A percentile compares a stretch with the other conserved stretches of the same genome.
phyloP scores from a whole-genome alignment of 805 yeast species.

The Candida incommunis region DNA sequence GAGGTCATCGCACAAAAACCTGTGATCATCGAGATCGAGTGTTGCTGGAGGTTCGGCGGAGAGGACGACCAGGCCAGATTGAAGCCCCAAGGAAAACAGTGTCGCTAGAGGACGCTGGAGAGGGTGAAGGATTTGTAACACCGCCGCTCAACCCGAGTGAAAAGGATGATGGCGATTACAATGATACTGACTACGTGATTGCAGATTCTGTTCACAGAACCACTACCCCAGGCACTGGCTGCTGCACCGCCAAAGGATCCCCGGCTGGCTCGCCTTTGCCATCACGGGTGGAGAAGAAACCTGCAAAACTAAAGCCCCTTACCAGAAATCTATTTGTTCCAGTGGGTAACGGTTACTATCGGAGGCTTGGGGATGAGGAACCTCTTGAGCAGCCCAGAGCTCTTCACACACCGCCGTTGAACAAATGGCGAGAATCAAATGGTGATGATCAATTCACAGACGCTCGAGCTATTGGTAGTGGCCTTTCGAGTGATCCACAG shows the following conservation, averaged over 20 bases:
- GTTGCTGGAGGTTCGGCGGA: constrained; percentile 70
- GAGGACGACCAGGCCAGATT: constrained; percentile 70
- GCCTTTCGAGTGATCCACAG: too few species aligned
- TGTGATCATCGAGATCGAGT: constrained; percentile 75
- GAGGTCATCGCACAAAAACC: constrained; percentile 84
- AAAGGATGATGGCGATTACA: not conserved
- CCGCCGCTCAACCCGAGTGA: too few species aligned
- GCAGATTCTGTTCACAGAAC: not conserved
- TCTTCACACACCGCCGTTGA: too few species aligned
- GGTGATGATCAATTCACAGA: too few species aligned
- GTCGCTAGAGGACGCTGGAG: constrained; percentile 21
- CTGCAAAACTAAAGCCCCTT: constrained; percentile 11
- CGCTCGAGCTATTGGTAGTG: too few species aligned
- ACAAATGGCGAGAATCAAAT: too few species aligned
- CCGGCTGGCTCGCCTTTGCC: constrained; percentile 7
- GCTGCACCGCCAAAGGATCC: constrained; percentile 6
- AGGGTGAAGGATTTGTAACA: too few species aligned
- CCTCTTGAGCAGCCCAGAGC: too few species aligned
- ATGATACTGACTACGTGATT: not conserved
- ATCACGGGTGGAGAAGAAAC: constrained; percentile 5
- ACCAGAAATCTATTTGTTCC: constrained; percentile 18
- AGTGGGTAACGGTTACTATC: constrained; percentile 20
- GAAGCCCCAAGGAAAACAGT: constrained; percentile 48
- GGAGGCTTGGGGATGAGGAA: constrained; percentile 8
- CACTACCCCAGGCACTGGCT: constrained; percentile 1